Conservation (phyloP, 495 filamentous ascomycete genomes). For the Podospora pseudoanserina region DNA sequence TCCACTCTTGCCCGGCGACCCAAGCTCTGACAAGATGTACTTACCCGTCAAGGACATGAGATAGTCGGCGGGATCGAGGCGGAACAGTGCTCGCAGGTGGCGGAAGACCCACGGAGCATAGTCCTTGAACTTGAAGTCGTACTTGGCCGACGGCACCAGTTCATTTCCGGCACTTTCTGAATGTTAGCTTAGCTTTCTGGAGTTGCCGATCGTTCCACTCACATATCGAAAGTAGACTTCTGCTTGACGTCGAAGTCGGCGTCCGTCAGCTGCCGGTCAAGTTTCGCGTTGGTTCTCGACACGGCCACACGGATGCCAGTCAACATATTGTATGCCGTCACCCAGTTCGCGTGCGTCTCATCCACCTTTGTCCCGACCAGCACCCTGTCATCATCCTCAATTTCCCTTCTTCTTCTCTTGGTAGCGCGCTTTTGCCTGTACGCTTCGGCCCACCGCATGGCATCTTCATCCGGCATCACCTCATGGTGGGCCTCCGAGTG, state of each 20-base stretch:
- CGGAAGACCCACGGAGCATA: conserved; percentile 99
- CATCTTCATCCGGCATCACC: conserved; percentile 78
- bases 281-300: conserved; percentile 93
- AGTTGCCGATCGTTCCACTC: conserved; percentile 21
- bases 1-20: conserved; percentile 95
- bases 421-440: conserved; percentile 86
- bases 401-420: conserved; percentile 72
- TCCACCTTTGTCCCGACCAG: conserved; percentile 98
- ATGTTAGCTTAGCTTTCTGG: conserved; percentile 36
- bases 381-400: conserved; percentile 90
- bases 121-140: conserved; percentile 99
- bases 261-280: conserved; percentile 81
- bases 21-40: conserved; percentile 95
- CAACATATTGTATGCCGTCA: conserved; percentile 99
- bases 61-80: conserved; percentile 94
- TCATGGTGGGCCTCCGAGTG: conserved; percentile 79
- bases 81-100: conserved; percentile 81
- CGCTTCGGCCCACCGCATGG: conserved; percentile 85
- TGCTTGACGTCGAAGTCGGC: conserved; percentile 88
- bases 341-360: conserved; percentile 95
- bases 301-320: conserved; percentile 97
- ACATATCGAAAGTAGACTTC: conserved; percentile 97
- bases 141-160: conserved; percentile 95
- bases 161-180: conserved; percentile 73
- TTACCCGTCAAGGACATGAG: conserved; percentile 98